Evolutionary conservation across 2,329 filamentous ascomycete genomes (phyloP).

Genomic region (Calonectria pseudoturangicola): DNA sequence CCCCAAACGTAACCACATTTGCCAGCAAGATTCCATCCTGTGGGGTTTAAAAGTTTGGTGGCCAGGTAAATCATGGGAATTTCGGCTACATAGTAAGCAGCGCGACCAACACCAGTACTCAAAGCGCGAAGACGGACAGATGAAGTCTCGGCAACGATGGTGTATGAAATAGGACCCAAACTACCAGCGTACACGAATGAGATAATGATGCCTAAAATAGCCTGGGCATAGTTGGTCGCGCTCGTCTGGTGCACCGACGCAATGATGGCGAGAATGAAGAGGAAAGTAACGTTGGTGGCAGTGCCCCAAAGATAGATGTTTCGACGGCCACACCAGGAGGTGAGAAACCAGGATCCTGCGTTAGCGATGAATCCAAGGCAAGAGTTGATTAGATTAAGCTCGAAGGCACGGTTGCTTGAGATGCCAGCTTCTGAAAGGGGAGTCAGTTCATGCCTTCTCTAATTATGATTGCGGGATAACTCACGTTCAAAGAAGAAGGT

Average conservation of each 20-base stretch:
- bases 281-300: conserved; percentile 69
- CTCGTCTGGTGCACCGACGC: conserved; percentile 67
- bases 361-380: conserved; percentile 76
- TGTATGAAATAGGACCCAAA: conserved; percentile 77
- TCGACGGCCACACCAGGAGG: conserved; percentile 76
- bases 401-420: conserved; percentile 70
- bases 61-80: conserved; percentile 79
- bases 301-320: conserved; percentile 78
- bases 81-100: conserved; percentile 76
- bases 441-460: conserved; percentile 22
- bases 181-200: conserved; percentile 78
- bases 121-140: conserved; percentile 77
- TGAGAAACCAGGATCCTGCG: conserved; percentile 79
- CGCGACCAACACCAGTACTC: conserved; percentile 78
- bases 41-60: conserved; percentile 75
- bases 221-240: conserved; percentile 71
- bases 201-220: conserved; percentile 77
- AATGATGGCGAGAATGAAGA: conserved; percentile 75
- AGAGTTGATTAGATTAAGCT: conserved; percentile 77
- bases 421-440: conserved; percentile 74
- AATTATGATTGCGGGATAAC: conserved; percentile 14
- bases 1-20: conserved; percentile 77
- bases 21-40: conserved; percentile 67
- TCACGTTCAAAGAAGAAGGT: conserved; percentile 72
- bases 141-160: conserved; percentile 80